phyloP scores from a whole-genome alignment of 2,329 filamentous ascomycete genomes.

The Ampelomyces quisqualis region DNA sequence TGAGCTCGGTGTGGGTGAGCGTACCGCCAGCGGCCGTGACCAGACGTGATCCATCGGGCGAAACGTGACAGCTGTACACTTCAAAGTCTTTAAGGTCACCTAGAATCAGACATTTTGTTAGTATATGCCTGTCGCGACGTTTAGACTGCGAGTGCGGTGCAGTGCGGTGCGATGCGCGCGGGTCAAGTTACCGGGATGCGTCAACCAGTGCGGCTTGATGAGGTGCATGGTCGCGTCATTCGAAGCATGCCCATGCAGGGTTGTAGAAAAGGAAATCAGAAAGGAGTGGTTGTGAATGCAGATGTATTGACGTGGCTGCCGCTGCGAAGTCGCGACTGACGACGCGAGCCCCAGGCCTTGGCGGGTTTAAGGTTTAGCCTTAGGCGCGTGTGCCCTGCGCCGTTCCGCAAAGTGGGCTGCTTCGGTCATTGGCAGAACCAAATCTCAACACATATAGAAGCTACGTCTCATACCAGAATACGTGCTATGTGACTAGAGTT shows the following conservation, averaged over 20 bases:
- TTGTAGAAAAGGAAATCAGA: neutral
- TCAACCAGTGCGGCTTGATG: conserved; percentile 94
- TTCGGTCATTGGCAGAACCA: no score
- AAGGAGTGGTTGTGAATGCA: no score
- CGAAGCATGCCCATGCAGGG: conserved; percentile 30
- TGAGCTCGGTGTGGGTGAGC: conserved; percentile 34
- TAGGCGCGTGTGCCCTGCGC: no score
- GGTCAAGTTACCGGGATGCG: conserved; percentile 71
- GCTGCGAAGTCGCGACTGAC: conserved; percentile 32
- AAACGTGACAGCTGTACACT: conserved; percentile 97
- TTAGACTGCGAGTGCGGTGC: conserved; percentile 1
- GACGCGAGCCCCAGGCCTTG: no score
- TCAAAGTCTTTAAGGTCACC: conserved; percentile 98
- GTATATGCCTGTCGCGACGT: conserved; percentile 2
- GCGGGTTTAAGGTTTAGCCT: no score
- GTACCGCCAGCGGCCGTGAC: conserved; percentile 90
- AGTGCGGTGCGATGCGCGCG: conserved; percentile 15
- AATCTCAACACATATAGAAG: no score
- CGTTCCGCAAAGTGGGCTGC: no score
- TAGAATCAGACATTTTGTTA: conserved; percentile 41
- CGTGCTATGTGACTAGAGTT: no score
- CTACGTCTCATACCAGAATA: no score
- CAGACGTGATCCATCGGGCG: conserved; percentile 85
- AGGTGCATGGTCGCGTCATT: conserved; percentile 53
- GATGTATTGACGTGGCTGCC: no score